These are phyloP conservation scores for Acanthamoeba triangularis DNA, from an alignment of 208 protist species.

Conservation along the genomic window DNA sequence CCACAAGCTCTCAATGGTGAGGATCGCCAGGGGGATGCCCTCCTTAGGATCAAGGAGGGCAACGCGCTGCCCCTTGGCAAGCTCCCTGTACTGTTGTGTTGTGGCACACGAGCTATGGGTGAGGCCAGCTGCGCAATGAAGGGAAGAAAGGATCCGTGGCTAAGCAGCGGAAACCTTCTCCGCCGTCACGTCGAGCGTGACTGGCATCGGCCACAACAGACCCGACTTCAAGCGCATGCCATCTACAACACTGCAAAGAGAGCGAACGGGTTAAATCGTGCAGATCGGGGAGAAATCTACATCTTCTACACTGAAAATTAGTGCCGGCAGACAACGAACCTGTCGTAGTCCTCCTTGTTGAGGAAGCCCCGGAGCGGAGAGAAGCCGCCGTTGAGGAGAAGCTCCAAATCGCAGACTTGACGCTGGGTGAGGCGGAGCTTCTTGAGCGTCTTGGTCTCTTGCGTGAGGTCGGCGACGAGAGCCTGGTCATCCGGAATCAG, in stretches of 20 bases:
- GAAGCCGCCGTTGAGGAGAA: slow-evolving; percentile 92
- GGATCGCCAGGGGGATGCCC: slow-evolving; percentile 64
- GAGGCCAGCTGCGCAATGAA: slow-evolving; percentile 9
- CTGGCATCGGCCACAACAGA: slow-evolving; percentile 84
- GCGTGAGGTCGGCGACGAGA: background rate
- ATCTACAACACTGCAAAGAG: slow-evolving; percentile 47
- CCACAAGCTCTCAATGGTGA: slow-evolving; percentile 72
- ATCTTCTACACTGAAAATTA: no score
- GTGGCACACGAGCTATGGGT: background rate
- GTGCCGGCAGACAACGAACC: slow-evolving; percentile 75
- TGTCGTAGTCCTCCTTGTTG: slow-evolving; percentile 89
- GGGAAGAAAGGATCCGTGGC: slow-evolving; percentile 47
- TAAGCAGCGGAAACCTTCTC: slow-evolving; percentile 59
- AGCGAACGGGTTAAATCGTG: background rate
- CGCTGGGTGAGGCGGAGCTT: slow-evolving; percentile 88
- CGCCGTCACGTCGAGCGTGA: slow-evolving; percentile 84
- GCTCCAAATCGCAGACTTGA: slow-evolving; percentile 93
- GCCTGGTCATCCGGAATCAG: background rate
- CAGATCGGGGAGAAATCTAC: no score
- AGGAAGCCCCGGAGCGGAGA: slow-evolving; percentile 93
- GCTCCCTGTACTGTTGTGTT: slow-evolving; percentile 64
- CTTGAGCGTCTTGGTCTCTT: slow-evolving; percentile 2
- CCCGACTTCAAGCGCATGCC: slow-evolving; percentile 82
- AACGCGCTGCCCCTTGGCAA: slow-evolving; percentile 39
- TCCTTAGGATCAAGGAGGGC: slow-evolving; percentile 70